Evolutionary conservation across 306 rosid genomes (phyloP), one percentile per base, ranked within the genome.

Genomic region (Echinosophora koreensis): DNA sequence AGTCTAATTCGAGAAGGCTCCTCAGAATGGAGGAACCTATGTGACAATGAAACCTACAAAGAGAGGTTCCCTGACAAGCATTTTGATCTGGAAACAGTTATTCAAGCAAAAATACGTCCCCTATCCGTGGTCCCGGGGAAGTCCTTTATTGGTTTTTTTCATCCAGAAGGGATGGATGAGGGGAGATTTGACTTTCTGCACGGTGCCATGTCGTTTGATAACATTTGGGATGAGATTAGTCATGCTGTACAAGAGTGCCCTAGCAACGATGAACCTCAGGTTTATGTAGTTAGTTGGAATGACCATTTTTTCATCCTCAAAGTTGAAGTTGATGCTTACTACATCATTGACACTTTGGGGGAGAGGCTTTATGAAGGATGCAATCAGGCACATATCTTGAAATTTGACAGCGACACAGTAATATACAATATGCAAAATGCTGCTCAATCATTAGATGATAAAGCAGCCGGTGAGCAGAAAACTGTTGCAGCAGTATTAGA

Each of bases 321-420:
- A 88, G 96, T 91, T 56, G 99, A 96, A 81, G 69, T 85, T 0
- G 96, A 96, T 18, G 94, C 97, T 12, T 92, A 86, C 78, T 96
- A 89, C 86, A 89, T 96, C 71, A 87, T 96, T 41, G 99, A 96
- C 84, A 96, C 99, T 0, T 77, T 96, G 83, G 99, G 99, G 57
- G 99, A 96, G 88, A 91, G 99, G 83, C 94, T 96, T 34, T 91
- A 88, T 39, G 99, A 96, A 82, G 99, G 99, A 55, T 93, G 99
- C 81, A 86, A 84, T 81, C 94, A 96, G 72, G 99, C 99, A 76
- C 93, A 88, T 80, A 85, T 96, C 72, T 87, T 96, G 83, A 93
- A 96, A 86, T 96, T 96, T 37, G 98, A 96, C 82, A 50, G 85
- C 69, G 74, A 54, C 85, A 91, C 99, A 0, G 66, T 42, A 6